Percentiles rank a stretch among this genome's conserved stretches.
Conservation (phyloP, 1,284 basidiomycete species). For the Trichosporon sp. region DNA sequence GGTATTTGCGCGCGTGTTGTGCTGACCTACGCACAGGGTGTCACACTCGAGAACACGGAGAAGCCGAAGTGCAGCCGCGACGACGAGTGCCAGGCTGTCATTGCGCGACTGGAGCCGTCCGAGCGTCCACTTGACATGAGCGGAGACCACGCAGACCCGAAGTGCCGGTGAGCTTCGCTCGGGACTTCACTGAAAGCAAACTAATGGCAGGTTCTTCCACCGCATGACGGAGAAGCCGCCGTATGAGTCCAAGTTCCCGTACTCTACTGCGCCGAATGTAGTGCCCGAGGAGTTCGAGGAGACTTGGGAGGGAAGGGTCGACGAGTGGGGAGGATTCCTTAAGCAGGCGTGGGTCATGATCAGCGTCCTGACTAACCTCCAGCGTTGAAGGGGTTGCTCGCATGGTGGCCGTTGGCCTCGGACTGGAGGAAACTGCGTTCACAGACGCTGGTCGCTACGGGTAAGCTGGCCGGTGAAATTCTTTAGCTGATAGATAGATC, state of each 20-base stretch:
- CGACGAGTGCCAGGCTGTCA: slow-evolving; percentile 51
- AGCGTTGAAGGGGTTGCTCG: slow-evolving; percentile 78
- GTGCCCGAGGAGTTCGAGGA: slow-evolving; percentile 66
- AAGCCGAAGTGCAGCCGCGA: slow-evolving; percentile 76
- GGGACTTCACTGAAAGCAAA: not conserved
- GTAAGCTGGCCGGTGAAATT: slow-evolving; percentile 57
- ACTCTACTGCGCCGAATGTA: slow-evolving; percentile 75
- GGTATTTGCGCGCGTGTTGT: slow-evolving; percentile 18
- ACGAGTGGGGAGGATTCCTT: slow-evolving; percentile 81
- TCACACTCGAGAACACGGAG: slow-evolving; percentile 89
- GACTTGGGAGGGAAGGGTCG: slow-evolving; percentile 68
- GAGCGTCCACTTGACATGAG: slow-evolving; percentile 76
- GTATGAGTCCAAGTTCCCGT: slow-evolving; percentile 73
- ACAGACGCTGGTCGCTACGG: slow-evolving; percentile 77
- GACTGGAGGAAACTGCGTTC: slow-evolving; percentile 68
- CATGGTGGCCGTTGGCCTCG: slow-evolving; percentile 80
- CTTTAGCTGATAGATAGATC: slow-evolving; percentile 60
- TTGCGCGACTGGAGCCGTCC: slow-evolving; percentile 63
- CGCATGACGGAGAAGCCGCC: slow-evolving; percentile 76
- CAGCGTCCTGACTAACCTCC: slow-evolving; percentile 3
- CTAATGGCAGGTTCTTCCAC: slow-evolving; percentile 70
- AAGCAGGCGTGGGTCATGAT: slow-evolving; percentile 69
- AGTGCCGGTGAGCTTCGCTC: slow-evolving; percentile 64
- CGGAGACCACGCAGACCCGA: slow-evolving; percentile 77
- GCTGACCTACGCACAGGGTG: slow-evolving; percentile 63